These are phyloP conservation scores for Apiospora arundinis DNA, from an alignment of 2,329 filamentous ascomycete genomes.

Conservation along the genomic window DNA sequence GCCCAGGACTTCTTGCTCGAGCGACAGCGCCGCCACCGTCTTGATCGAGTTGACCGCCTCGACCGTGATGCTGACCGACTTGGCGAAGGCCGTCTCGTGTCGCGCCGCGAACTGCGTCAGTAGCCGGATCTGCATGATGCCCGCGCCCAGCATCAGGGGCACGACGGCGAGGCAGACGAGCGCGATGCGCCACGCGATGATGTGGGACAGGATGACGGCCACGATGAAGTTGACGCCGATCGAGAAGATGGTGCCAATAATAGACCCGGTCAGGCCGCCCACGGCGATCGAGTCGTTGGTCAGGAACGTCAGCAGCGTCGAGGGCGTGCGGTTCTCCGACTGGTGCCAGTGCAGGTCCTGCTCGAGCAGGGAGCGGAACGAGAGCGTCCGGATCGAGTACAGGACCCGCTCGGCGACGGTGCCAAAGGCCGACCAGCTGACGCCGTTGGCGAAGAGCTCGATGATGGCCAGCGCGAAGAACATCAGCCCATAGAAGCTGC, in stretches of 20 bases:
- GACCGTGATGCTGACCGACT: conserved; percentile 68
- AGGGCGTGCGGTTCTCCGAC: conserved; percentile 65
- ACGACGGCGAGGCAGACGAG: conserved; percentile 73
- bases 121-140: conserved; percentile 71
- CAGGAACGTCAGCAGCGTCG: conserved; percentile 69
- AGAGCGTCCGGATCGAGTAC: conserved; percentile 67
- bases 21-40: conserved; percentile 63
- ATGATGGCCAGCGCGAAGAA: conserved; percentile 59
- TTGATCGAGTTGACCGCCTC: conserved; percentile 72
- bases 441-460: conserved; percentile 66
- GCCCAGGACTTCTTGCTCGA: conserved; percentile 57
- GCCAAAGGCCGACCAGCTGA: conserved; percentile 60
- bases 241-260: conserved; percentile 72
- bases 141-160: conserved; percentile 71
- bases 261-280: conserved; percentile 72
- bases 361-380: conserved; percentile 68
- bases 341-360: conserved; percentile 77
- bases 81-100: conserved; percentile 68
- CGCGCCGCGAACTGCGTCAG: conserved; percentile 67
- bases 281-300: conserved; percentile 72
- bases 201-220: conserved; percentile 71
- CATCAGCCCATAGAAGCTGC: conserved; percentile 46
- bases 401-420: conserved; percentile 69
- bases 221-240: conserved; percentile 72
- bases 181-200: conserved; percentile 79